Evolutionary conservation across 2,329 filamentous ascomycete species (phyloP), one percentile per base, ranked within the genome.

Genomic region (Acrodontium crateriforme): DNA sequence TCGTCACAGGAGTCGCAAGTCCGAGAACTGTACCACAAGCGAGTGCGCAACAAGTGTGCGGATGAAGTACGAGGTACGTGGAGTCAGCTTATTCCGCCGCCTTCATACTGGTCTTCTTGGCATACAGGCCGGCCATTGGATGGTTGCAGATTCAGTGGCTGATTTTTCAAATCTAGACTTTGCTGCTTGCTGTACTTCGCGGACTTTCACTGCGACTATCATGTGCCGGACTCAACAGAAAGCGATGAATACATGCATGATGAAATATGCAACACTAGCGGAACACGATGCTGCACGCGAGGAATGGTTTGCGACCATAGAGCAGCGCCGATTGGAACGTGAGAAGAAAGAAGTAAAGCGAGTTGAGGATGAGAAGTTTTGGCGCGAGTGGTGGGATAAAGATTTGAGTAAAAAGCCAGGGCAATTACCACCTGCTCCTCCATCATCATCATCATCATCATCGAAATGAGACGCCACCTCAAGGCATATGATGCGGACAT

Each of bases 241-340:
- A 37, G 65, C 68, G 18, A 98, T 98, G 89, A 98, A 98, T 60
- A 67, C 63, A 36, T 98, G 89, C 62, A 94, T 98, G 84, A 67
- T 85, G 42, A 57, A 67, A 31, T 78, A 91, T 59, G 85, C 87
- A 30, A 91, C 81, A 39, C 79, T 75, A 38, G 73, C 69, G 30
- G 82, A 91, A 53, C 71, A 91, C 55, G 89, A 98, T 59, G 74
- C 73, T 14, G 89, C 89, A 38, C 67, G 89, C 28, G 80, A 84
- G 55, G 84, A 95, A 52, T 98, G 89, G 89, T 95, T 95, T 54
- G 71, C 74, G 28, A 67, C 71, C 38, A 69, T 81, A 28, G 64
- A 81, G 43, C 71, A 83, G 58, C 67, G 85, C 31, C 69, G 74
- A 44, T 61, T 60, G 32, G 72, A 78, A 54, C 61, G 74, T 19